Evolutionary conservation across 306 rosid genomes (phyloP).

Genomic region (Rosa lucieae): DNA sequence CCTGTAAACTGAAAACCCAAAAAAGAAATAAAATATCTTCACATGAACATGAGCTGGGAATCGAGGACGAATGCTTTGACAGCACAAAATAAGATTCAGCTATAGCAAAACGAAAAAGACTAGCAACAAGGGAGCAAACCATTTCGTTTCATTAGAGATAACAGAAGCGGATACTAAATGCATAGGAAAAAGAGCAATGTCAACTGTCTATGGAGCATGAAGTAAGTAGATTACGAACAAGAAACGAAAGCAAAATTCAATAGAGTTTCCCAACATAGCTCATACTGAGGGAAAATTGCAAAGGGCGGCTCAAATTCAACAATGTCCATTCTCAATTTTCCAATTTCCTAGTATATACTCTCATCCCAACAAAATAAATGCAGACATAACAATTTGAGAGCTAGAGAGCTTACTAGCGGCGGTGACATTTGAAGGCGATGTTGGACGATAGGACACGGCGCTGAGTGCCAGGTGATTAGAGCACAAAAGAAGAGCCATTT

Average conservation of each 20-base stretch:
- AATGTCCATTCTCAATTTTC: neutral
- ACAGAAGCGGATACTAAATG: neutral
- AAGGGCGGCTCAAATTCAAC: neutral
- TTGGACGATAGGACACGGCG: slow-evolving; percentile 25
- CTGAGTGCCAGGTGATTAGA: slow-evolving; percentile 46
- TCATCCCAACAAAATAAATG: neutral
- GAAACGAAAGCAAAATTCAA: neutral
- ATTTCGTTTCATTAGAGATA: neutral
- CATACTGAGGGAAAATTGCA: neutral
- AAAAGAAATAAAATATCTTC: neutral
- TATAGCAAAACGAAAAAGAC: neutral
- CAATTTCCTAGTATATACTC: neutral
- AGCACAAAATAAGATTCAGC: neutral
- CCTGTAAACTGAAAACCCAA: slow-evolving; percentile 45
- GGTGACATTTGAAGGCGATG: slow-evolving; percentile 19
- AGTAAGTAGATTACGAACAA: neutral
- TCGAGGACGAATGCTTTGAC: neutral
- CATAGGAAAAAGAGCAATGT: neutral
- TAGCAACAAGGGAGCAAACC: neutral
- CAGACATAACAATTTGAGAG: neutral
- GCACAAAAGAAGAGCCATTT: slow-evolving; percentile 58
- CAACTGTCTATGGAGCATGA: neutral
- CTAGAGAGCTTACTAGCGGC: slow-evolving; percentile 39
- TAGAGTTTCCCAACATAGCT: neutral
- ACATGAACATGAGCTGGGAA: neutral